Evolutionary conservation across 2,329 filamentous ascomycete genomes (phyloP).

Genomic region (Aureobasidium sp.): DNA sequence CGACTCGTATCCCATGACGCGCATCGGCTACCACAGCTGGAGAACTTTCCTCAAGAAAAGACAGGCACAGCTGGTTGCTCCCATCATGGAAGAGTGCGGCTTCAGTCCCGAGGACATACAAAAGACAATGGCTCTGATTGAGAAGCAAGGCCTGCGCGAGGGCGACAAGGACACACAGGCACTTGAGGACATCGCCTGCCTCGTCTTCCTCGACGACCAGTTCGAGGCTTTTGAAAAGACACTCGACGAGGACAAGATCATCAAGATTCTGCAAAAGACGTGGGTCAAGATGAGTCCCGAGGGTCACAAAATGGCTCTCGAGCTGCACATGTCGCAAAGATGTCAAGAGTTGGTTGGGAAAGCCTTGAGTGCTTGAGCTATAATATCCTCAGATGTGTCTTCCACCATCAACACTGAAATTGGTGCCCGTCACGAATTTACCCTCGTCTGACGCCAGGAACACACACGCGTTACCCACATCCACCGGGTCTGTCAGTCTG

Average conservation of each 20-base stretch:
- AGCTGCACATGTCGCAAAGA: constrained; percentile 57
- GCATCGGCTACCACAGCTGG: constrained; percentile 74
- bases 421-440: constrained; percentile 64
- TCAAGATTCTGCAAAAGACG: constrained; percentile 64
- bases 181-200: constrained; percentile 77
- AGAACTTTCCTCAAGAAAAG: constrained; percentile 65
- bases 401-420: constrained; percentile 58
- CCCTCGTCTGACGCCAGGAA: constrained; percentile 67
- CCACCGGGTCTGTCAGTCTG: constrained; percentile 50
- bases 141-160: constrained; percentile 65
- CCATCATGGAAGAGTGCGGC: constrained; percentile 47
- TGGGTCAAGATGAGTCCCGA: constrained; percentile 66
- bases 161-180: constrained; percentile 61
- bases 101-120: constrained; percentile 49
- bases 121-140: constrained; percentile 62
- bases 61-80: constrained; percentile 54
- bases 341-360: constrained; percentile 56
- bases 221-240: constrained; percentile 71
- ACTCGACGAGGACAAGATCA: constrained; percentile 69
- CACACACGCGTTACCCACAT: constrained; percentile 63
- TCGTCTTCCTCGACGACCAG: constrained; percentile 83
- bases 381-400: constrained; percentile 28
- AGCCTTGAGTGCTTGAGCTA: constrained; percentile 44
- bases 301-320: constrained; percentile 58
- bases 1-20: constrained; percentile 63